phyloP scores from a whole-genome alignment of 1,284 basidiomycete genomes.

The Moesziomyces globuligerus region DNA sequence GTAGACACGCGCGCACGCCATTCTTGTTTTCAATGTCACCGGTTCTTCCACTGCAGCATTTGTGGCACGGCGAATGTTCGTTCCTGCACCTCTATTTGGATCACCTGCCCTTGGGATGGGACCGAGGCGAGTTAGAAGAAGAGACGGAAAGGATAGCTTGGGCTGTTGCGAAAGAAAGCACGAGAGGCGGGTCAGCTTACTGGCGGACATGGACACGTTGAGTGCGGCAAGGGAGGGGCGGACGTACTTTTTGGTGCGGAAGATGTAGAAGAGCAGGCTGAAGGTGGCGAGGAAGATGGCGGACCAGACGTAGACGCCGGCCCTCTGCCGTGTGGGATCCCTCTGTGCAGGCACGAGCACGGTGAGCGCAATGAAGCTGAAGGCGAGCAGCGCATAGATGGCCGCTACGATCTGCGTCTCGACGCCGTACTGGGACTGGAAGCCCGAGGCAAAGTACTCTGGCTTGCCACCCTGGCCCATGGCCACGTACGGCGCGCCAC shows the following conservation, averaged over 20 bases:
- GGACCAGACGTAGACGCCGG: constrained; percentile 90
- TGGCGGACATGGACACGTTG: too few relatives aligned
- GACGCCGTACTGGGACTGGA: constrained; percentile 88
- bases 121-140: constrained; percentile 33
- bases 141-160: constrained; percentile 54
- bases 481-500: constrained; percentile 79
- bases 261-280: constrained; percentile 86
- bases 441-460: constrained; percentile 86
- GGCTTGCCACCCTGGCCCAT: constrained; percentile 70
- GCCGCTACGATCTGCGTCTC: constrained; percentile 88
- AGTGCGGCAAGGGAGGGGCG: too few relatives aligned
- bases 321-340: constrained; percentile 79
- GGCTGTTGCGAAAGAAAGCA: constrained; percentile 9
- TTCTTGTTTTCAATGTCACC: constrained; percentile 23
- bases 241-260: constrained; percentile 87
- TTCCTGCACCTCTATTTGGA: not conserved
- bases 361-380: constrained; percentile 83
- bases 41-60: too few relatives aligned
- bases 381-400: constrained; percentile 84
- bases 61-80: too few relatives aligned
- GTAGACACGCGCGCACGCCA: too few relatives aligned
- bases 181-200: constrained; percentile 6
- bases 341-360: constrained; percentile 81
- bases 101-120: too few relatives aligned
- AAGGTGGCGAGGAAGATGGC: constrained; percentile 84